phyloP scores from a whole-genome alignment of 192 early-diverging fungal genomes.

The Coemansia nantahalensis region DNA sequence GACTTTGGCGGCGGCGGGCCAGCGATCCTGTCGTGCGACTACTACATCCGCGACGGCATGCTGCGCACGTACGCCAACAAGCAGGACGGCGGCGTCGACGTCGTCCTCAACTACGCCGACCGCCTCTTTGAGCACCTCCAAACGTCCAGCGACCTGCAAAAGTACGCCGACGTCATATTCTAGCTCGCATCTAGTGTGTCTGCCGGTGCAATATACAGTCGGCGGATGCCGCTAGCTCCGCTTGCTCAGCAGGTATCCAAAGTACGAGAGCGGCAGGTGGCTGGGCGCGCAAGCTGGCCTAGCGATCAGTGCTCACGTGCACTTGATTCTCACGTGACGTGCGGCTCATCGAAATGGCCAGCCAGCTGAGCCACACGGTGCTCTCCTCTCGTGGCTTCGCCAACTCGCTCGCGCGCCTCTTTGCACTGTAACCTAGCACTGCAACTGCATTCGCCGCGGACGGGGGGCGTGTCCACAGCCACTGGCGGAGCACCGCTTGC shows the following conservation, averaged over 20 bases:
- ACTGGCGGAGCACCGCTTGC: no score
- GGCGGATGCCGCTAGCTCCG: background rate
- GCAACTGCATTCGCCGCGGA: no score
- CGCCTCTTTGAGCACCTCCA: conserved; percentile 20
- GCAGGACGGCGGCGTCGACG: conserved; percentile 43
- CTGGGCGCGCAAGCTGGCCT: no score
- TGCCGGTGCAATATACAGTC: background rate
- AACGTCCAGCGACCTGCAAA: conserved; percentile 11
- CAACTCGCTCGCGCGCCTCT: no score
- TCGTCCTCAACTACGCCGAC: conserved; percentile 36
- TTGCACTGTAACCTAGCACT: no score
- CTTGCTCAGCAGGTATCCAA: conserved; percentile 20
- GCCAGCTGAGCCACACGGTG: no score
- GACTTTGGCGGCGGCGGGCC: conserved; percentile 48
- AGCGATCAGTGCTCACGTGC: no score
- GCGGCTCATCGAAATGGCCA: no score
- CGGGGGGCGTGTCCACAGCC: no score
- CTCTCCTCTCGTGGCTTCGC: no score
- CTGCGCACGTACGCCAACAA: conserved; percentile 24
- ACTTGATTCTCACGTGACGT: no score
- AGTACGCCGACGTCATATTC: conserved; percentile 34
- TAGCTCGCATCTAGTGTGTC: no score
- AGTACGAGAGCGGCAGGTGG: conserved; percentile 26
- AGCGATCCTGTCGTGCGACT: conserved; percentile 22
- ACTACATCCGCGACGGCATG: conserved; percentile 38